Evolutionary conservation across 192 early-diverging fungal genomes (phyloP).

Genomic region (Coemansia interrupta): DNA sequence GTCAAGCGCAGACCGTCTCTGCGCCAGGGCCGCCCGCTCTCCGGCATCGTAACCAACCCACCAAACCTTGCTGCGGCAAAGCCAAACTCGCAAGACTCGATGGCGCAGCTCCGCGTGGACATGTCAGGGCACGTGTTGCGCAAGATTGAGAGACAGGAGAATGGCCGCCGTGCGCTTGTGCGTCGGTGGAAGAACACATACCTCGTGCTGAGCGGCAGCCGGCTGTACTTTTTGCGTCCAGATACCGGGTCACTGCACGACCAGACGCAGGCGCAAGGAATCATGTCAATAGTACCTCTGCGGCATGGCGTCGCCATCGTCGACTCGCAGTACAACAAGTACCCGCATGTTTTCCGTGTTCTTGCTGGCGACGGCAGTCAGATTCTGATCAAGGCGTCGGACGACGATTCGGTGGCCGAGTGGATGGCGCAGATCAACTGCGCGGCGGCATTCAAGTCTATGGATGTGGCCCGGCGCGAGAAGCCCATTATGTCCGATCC

Average conservation of each 20-base stretch:
- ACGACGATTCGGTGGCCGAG: constrained; percentile 68
- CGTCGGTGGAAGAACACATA: constrained; percentile 74
- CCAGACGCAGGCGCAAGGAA: constrained; percentile 17
- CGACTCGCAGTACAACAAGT: constrained; percentile 69
- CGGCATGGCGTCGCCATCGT: constrained; percentile 65
- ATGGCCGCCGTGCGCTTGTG: constrained; percentile 61
- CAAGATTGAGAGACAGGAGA: constrained; percentile 67
- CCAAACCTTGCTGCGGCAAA: not conserved
- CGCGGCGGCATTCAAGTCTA: constrained; percentile 69
- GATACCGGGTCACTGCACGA: constrained; percentile 47
- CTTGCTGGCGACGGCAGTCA: constrained; percentile 68
- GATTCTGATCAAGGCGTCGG: constrained; percentile 65
- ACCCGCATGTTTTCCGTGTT: constrained; percentile 75
- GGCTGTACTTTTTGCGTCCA: constrained; percentile 66
- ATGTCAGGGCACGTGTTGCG: constrained; percentile 69
- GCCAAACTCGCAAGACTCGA: constrained; percentile 9
- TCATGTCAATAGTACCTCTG: constrained; percentile 58
- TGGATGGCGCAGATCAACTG: constrained; percentile 83
- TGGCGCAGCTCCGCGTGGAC: constrained; percentile 50
- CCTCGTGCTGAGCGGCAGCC: constrained; percentile 73
- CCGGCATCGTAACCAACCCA: constrained; percentile 34
- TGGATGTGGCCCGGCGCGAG: constrained; percentile 38
- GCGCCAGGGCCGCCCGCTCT: constrained; percentile 45
- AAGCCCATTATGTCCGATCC: constrained; percentile 8
- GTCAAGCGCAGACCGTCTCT: constrained; percentile 45